Evolutionary conservation across 306 rosid species (phyloP).

Genomic region (Dryas drummondii): DNA sequence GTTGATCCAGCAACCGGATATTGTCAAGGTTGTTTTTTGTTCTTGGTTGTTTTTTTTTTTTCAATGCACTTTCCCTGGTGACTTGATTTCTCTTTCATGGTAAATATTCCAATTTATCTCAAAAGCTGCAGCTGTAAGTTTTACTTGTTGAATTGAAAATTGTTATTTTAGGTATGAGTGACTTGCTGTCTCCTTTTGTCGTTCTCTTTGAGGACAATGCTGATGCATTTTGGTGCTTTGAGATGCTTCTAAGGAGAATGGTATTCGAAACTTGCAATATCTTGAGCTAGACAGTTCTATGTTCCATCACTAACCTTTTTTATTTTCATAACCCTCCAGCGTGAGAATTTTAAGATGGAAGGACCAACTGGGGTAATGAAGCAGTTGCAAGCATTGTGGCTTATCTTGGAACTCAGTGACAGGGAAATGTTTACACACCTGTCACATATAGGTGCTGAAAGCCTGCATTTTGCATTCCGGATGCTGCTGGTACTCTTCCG

Average conservation of each 20-base stretch:
- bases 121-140: background rate
- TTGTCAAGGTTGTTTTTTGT: constrained; percentile 75
- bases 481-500: constrained; percentile 97
- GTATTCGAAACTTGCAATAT: constrained; percentile 52
- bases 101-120: no score
- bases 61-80: background rate
- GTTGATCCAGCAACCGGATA: constrained; percentile 95
- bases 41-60: constrained; percentile 6
- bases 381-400: constrained; percentile 79
- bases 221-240: constrained; percentile 99
- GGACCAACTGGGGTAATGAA: constrained; percentile 96
- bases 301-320: constrained; percentile 33
- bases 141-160: constrained; percentile 15
- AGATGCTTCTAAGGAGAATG: constrained; percentile 97
- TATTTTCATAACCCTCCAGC: constrained; percentile 43
- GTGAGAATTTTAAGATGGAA: constrained; percentile 91
- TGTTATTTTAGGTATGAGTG: constrained; percentile 86
- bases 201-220: constrained; percentile 94
- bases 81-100: background rate
- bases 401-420: constrained; percentile 77
- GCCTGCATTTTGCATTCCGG: constrained; percentile 94
- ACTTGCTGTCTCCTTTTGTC: constrained; percentile 94
- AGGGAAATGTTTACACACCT: constrained; percentile 76
- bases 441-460: constrained; percentile 87
- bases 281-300: constrained; percentile 22